Conservation (phyloP, 1,284 basidiomycete species). For the Tylopilus sp. region DNA sequence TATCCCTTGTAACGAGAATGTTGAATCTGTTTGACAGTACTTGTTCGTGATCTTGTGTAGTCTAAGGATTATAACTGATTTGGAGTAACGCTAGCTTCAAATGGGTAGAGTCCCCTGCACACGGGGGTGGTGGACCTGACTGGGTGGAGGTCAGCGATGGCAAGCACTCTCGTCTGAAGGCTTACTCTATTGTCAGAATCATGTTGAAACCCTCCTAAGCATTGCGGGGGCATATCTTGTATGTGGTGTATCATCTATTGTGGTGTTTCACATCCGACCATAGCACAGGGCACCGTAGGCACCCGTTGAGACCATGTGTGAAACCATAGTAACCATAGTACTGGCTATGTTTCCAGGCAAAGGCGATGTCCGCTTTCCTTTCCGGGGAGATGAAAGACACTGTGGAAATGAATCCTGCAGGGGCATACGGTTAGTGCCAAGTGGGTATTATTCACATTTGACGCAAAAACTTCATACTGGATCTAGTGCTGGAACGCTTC, state of each 20-base stretch:
- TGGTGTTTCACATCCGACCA: constrained; percentile 3
- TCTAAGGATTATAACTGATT: constrained; percentile 2
- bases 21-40: constrained; percentile 43
- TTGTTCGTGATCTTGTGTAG: constrained; percentile 46
- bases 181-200: constrained; percentile 40
- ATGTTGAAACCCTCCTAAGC: constrained; percentile 79
- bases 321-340: not conserved
- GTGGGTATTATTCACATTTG: not conserved
- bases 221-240: constrained; percentile 89
- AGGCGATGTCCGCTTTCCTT: constrained; percentile 94
- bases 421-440: constrained; percentile 63
- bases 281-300: constrained; percentile 63
- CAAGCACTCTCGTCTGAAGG: not conserved
- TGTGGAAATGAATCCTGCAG: constrained; percentile 86
- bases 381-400: constrained; percentile 96
- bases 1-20: not conserved
- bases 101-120: constrained; percentile 90
- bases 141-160: constrained; percentile 82
- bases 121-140: constrained; percentile 80
- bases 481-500: constrained; percentile 73
- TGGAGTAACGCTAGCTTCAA: constrained; percentile 60
- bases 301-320: not conserved
- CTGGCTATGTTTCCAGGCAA: constrained; percentile 51
- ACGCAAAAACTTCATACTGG: not conserved
- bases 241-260: constrained; percentile 21